A percentile compares a stretch with the other conserved stretches of the same genome.
phyloP scores from a whole-genome alignment of 176 grass and related monocot species.

The Tillandsia leiboldiana region DNA sequence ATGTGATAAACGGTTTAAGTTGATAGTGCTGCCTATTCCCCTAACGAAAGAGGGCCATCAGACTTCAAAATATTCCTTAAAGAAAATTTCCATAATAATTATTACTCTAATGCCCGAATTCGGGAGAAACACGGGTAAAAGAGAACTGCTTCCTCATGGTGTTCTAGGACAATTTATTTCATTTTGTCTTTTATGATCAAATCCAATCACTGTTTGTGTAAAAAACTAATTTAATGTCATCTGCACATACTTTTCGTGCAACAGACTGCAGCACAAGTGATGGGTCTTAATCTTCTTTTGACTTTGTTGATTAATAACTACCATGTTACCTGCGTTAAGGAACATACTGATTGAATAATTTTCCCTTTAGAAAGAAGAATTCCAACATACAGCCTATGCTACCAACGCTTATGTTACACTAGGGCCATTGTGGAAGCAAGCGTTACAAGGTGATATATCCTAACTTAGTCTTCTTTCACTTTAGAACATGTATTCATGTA shows the following conservation, averaged over 20 bases:
- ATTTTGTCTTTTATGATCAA: not conserved
- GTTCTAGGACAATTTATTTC: not conserved
- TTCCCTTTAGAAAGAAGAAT: slow-evolving; percentile 82
- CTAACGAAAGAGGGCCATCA: no score
- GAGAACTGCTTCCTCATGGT: not conserved
- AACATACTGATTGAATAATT: slow-evolving; percentile 17
- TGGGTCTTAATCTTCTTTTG: not conserved
- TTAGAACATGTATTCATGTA: not conserved
- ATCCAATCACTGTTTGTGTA: not conserved
- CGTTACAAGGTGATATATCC: slow-evolving; percentile 42
- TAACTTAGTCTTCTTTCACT: slow-evolving; percentile 5
- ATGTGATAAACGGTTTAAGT: no score
- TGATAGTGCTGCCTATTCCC: no score
- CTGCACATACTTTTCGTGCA: not conserved
- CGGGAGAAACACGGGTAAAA: not conserved
- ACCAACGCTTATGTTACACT: slow-evolving; percentile 82
- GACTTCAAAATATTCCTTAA: no score
- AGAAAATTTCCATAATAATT: no score
- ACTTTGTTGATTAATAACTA: not conserved
- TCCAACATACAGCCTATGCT: slow-evolving; percentile 90
- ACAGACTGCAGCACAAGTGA: not conserved
- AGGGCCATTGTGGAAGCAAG: slow-evolving; percentile 57
- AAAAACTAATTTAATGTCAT: not conserved
- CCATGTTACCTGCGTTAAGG: not conserved
- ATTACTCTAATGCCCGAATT: no score